Base-by-base conservation (phyloP, 2,329 filamentous ascomycete genomes). In the Pseudogymnoascus sp. region DNA sequence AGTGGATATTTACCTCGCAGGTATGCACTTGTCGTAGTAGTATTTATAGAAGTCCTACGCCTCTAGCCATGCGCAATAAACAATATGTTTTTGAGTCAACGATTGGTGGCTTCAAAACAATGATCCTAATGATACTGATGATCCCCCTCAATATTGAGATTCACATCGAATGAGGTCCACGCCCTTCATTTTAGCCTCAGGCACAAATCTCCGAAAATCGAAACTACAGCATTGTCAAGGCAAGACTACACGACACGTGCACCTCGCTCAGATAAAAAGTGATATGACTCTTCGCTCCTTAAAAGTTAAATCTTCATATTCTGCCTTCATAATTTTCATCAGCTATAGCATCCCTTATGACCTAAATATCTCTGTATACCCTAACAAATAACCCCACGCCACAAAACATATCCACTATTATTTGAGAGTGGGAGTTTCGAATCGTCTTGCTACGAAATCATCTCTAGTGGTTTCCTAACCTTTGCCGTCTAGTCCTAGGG, bases 1-100 rank as follows among this genome's bases (percentile, higher is more conserved):
- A 18, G 62, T 66, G 14, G 63, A 66, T 60, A 60, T 66, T 16
- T 65, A 66, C 37, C 12, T 63, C 31, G 38, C 28, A 62, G 43
- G 61, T 65, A 63, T 25, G 25, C 3, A 5, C 4, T 25, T 25
- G 25, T 25, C 3, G 8, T 38, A 42, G 38, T 42, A 18, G 38
- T 42, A 42, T 42, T 18, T 42, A 42, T 42, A 42, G 7, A 42
- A 18, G 38, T 42, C 38, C 5, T 18, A 42, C n/a, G 38, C 38
- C 7, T 42, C 38, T 6, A 42, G 38, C 38, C 38, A 9, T 9
- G 38, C 38, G 38, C n/a, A 42, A 42, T 42, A 42, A 42, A 18
- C 38, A 42, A 42, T 42, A 42, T 42, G 5, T 11, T 42, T 6
- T 16, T 42, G 16, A 42, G 38, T 42, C 7, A 6, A 42, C 38